These are phyloP conservation scores for Aureobasidium pullulans DNA, from an alignment of 2,329 filamentous ascomycete genomes.

Conservation along the genomic window DNA sequence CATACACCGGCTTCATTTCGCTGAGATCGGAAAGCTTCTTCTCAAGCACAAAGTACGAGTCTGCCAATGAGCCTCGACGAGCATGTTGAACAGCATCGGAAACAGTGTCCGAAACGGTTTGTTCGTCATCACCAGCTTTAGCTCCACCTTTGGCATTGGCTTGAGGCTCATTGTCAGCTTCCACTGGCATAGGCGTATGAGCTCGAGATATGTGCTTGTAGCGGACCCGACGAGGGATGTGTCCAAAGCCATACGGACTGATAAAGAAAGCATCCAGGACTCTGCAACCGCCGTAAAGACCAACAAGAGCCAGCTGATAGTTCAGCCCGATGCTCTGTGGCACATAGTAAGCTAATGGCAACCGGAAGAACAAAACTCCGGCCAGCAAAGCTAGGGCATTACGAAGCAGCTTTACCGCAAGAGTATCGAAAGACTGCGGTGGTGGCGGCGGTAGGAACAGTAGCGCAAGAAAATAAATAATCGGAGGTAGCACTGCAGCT, in stretches of 20 bases:
- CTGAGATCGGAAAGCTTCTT: constrained; percentile 13
- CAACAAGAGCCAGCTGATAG: constrained; percentile 38
- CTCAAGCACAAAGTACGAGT: constrained; percentile 14
- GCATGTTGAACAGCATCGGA: constrained; percentile 2
- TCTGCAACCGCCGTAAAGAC: constrained; percentile 35
- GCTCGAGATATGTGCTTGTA: constrained; percentile 31
- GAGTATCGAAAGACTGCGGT: constrained; percentile 27
- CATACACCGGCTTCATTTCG: constrained; percentile 25
- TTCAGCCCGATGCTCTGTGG: constrained; percentile 39
- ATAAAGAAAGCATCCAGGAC: constrained; percentile 40
- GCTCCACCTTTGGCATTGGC: neutral
- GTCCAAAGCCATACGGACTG: constrained; percentile 32
- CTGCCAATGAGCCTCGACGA: constrained; percentile 12
- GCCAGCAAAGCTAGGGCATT: constrained; percentile 32
- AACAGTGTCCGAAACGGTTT: neutral
- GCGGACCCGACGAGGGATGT: constrained; percentile 36
- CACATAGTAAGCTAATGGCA: constrained; percentile 36
- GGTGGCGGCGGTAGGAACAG: constrained; percentile 35
- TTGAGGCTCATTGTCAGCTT: neutral
- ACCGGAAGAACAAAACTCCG: constrained; percentile 34
- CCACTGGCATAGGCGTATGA: constrained; percentile 20
- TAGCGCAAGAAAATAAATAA: constrained; percentile 37
- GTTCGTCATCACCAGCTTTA: neutral
- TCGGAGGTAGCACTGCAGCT: constrained; percentile 33
- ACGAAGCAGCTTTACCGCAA: constrained; percentile 26